Evolutionary conservation across 2,329 filamentous ascomycete genomes (phyloP), one percentile per base, ranked within the genome.

Genomic region (Aspergillus aculeatinus): DNA sequence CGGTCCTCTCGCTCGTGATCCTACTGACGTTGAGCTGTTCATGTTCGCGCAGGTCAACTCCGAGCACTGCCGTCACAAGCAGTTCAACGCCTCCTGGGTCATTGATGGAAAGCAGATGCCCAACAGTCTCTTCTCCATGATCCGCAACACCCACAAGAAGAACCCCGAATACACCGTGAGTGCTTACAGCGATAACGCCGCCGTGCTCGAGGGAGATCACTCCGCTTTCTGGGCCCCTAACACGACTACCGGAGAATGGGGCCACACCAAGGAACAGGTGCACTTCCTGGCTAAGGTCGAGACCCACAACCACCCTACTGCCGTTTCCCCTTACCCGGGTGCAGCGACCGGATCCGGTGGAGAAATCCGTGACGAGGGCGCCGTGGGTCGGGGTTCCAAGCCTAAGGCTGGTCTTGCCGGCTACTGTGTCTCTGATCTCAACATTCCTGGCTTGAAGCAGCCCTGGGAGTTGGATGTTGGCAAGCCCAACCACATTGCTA

Each of bases 11-110:
- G 83, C 83, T 12, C 75, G 83, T 62, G 80, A 88, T 52, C 91
- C 91, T 1, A 89, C 92, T 62, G 95, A 98, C 74, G 91, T 98
- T 49, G 95, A 99, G 79, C 83, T 98, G 23, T 98, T 98, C 83
- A 98, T 98, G 95, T 99, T 98, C 76, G 94, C 94, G 16, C 95
- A 99, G 79, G 94, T 99, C 74, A 98, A 98, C 81, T 98, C 94
- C 3, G 95, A 99, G 82, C 94, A 98, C 77, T 96, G 86, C 72
- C 79, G 86, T 60, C 86, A 89, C 73, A 96, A 97, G 81, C 90
- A 96, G 69, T 99, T 99, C 85, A 99, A 99, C 76, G 93, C 95
- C 29, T 89, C 88, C 60, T 99, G 95, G 92, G 95, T 89, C 16
- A 96, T 99, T 69, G 93, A 99, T 74, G 93, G 93, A 55, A 82